A percentile compares a stretch with the other conserved stretches of the same genome.
phyloP scores from a whole-genome alignment of 2,329 filamentous ascomycete genomes.

The Aspergillus amoenus region DNA sequence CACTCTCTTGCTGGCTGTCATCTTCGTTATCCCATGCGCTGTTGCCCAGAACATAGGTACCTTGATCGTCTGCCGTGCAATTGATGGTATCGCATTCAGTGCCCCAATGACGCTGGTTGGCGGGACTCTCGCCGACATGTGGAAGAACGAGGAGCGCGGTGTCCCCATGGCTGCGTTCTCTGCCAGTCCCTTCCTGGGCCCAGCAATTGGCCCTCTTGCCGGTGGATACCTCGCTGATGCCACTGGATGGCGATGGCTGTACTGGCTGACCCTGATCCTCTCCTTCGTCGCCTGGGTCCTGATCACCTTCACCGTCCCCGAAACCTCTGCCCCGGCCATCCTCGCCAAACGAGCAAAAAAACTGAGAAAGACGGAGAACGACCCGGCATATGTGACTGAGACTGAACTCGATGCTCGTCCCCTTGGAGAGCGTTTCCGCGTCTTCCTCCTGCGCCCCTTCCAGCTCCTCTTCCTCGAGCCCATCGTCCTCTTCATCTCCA shows the following conservation, averaged over 20 bases:
- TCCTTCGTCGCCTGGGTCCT: slow-evolving; percentile 68
- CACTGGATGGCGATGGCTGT: slow-evolving; percentile 77
- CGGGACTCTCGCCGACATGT: slow-evolving; percentile 80
- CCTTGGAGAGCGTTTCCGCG: slow-evolving; percentile 64
- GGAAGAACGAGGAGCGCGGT: slow-evolving; percentile 78
- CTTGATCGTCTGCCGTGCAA: slow-evolving; percentile 70
- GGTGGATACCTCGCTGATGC: slow-evolving; percentile 74
- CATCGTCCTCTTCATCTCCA: slow-evolving; percentile 77
- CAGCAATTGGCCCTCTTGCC: slow-evolving; percentile 72
- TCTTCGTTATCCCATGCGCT: slow-evolving; percentile 80
- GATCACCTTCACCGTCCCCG: slow-evolving; percentile 84
- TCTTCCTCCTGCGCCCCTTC: slow-evolving; percentile 80
- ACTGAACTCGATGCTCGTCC: slow-evolving; percentile 74
- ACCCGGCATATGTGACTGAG: slow-evolving; percentile 71
- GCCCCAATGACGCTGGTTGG: slow-evolving; percentile 85
- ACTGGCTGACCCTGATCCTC: slow-evolving; percentile 83
- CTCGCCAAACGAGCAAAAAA: slow-evolving; percentile 69
- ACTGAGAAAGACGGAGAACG: slow-evolving; percentile 67
- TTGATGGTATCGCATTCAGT: slow-evolving; percentile 81
- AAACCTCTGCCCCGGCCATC: slow-evolving; percentile 82
- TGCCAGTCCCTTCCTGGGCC: slow-evolving; percentile 79
- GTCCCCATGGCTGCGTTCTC: slow-evolving; percentile 85
- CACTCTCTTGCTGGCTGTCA: slow-evolving; percentile 67
- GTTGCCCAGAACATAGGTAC: slow-evolving; percentile 74
- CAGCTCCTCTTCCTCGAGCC: slow-evolving; percentile 81